Conservation (phyloP, 768 basidiomycete genomes). For the Trametes gibbosa region DNA sequence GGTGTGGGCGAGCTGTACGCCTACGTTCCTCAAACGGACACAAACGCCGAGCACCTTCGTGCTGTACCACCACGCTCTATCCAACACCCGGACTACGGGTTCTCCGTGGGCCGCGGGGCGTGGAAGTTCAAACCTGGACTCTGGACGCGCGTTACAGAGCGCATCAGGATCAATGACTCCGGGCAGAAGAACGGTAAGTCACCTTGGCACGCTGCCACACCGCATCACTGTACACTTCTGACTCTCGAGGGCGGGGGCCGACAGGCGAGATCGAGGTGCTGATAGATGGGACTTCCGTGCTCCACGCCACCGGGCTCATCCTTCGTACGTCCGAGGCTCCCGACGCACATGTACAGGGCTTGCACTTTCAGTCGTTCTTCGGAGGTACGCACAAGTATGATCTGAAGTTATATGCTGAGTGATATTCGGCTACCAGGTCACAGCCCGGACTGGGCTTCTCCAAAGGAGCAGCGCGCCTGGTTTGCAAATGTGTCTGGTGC, state of each 20-base stretch:
- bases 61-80: conserved; percentile 48
- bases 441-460: conserved; percentile 57
- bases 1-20: conserved; percentile 66
- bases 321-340: conserved; percentile 38
- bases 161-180: conserved; percentile 66
- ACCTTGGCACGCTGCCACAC: too few species aligned
- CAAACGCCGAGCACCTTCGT: conserved; percentile 43
- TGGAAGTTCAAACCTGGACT: conserved; percentile 49
- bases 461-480: conserved; percentile 57
- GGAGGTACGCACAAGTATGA: conserved; percentile 45
- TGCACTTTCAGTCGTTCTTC: conserved; percentile 79
- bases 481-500: conserved; percentile 57
- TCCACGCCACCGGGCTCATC: conserved; percentile 46
- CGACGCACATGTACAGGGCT: conserved; percentile 55
- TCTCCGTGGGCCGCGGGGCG: conserved; percentile 64
- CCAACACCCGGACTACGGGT: conserved; percentile 57
- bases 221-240: too few species aligned
- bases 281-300: conserved; percentile 58
- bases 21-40: conserved; percentile 54
- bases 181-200: conserved; percentile 55
- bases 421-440: conserved; percentile 43
- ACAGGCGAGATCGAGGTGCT: conserved; percentile 65
- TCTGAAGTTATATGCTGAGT: background rate
- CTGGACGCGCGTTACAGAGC: conserved; percentile 64
- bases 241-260: too few species aligned